These are phyloP conservation scores for Thelonectria rubi DNA, from an alignment of 2,329 filamentous ascomycete species.

Conservation along the genomic window DNA sequence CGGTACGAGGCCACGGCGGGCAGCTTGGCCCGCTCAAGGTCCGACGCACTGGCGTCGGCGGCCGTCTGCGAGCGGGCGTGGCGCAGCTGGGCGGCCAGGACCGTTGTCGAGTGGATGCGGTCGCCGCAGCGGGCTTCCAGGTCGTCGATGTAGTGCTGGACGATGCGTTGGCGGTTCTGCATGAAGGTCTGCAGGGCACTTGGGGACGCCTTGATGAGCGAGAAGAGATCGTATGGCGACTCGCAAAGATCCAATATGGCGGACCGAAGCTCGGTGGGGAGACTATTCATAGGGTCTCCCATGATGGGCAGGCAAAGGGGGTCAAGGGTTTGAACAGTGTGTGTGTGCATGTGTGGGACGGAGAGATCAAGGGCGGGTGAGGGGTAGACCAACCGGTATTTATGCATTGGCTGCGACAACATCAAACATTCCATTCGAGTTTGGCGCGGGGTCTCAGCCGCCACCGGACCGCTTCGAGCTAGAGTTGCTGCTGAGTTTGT, in stretches of 20 bases:
- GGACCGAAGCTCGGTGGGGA: neutral
- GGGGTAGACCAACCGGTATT: too few species aligned
- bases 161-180: neutral
- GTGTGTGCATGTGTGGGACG: too few species aligned
- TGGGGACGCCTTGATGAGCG: neutral
- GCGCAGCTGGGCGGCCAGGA: neutral
- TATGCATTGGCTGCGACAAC: too few species aligned
- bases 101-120: neutral
- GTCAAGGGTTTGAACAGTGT: too few species aligned
- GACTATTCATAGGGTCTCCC: neutral
- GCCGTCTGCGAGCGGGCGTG: neutral
- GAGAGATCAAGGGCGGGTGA: too few species aligned
- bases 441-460: too few species aligned
- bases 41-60: neutral
- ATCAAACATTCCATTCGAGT: too few species aligned
- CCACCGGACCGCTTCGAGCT: too few species aligned
- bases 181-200: neutral
- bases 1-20: neutral
- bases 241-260: neutral
- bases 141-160: neutral
- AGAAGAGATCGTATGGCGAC: neutral
- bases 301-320: too few species aligned
- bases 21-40: neutral
- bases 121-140: neutral
- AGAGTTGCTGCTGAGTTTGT: too few species aligned